phyloP scores from a whole-genome alignment of 2,329 filamentous ascomycete genomes.

The Chaetomiaceae sp. region DNA sequence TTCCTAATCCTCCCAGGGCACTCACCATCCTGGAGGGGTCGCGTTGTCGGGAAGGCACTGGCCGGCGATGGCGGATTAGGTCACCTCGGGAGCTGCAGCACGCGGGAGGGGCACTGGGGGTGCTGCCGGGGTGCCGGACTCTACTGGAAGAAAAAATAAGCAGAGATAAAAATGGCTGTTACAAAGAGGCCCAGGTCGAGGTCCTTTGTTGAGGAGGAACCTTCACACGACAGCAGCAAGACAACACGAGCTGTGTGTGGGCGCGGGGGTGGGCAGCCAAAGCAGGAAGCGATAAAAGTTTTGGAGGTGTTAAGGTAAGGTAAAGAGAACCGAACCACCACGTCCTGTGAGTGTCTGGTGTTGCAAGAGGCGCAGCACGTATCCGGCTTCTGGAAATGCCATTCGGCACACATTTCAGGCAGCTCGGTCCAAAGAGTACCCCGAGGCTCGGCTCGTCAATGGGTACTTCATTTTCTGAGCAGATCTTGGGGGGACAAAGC shows the following conservation, averaged over 20 bases:
- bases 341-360: background rate
- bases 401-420: conserved; percentile 1
- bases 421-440: background rate
- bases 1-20: background rate
- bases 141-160: background rate
- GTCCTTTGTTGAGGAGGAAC: too few species aligned
- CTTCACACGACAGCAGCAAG: background rate
- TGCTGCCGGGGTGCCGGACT: conserved; percentile 1
- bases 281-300: background rate
- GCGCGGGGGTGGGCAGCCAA: background rate
- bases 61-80: conserved; percentile 12
- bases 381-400: background rate
- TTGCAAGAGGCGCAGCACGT: conserved; percentile 19
- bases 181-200: background rate
- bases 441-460: conserved; percentile 8
- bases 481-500: background rate
- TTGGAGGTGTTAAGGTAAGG: background rate
- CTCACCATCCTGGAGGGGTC: conserved; percentile 20
- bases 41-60: conserved; percentile 16
- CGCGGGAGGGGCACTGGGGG: conserved; percentile 1
- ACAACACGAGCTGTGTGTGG: background rate
- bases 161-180: background rate
- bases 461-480: background rate
- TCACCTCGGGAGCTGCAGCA: conserved; percentile 10
- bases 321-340: conserved; percentile 7